Evolutionary conservation across 257 asterid genomes (phyloP).

Genomic region (Jacaranda mimosifolia): DNA sequence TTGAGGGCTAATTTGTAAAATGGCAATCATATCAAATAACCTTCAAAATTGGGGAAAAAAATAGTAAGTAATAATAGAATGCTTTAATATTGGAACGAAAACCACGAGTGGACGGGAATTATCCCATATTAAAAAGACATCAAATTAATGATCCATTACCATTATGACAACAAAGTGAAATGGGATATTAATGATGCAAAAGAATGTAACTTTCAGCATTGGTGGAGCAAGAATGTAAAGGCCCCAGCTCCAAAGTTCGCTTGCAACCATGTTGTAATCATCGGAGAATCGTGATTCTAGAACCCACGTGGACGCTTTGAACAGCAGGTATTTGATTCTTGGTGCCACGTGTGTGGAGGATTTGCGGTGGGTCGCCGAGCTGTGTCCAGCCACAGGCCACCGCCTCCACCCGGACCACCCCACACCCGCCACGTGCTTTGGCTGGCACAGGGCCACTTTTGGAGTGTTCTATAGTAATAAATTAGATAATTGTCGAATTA

Average conservation of each 20-base stretch:
- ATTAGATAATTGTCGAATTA: no score
- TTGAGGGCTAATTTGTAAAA: no score
- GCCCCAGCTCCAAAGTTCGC: neutral
- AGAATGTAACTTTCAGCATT: conserved; percentile 19
- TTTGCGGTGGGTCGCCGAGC: conserved; percentile 1
- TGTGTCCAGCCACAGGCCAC: conserved; percentile 25
- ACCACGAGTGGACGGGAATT: no score
- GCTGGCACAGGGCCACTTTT: conserved; percentile 58
- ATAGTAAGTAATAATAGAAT: no score
- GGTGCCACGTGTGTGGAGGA: conserved; percentile 44
- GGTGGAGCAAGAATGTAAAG: conserved; percentile 37
- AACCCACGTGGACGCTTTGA: conserved; percentile 46
- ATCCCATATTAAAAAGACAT: no score
- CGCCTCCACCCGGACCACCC: neutral
- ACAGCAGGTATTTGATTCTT: conserved; percentile 25
- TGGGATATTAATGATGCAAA: neutral
- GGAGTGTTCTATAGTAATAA: neutral
- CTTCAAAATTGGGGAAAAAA: no score
- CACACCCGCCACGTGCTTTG: conserved; percentile 54
- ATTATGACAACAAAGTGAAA: no score
- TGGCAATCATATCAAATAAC: no score
- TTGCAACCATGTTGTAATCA: conserved; percentile 37
- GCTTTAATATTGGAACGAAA: no score
- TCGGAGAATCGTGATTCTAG: conserved; percentile 51
- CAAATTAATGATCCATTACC: no score